A percentile compares a stretch with the other conserved stretches of the same genome.
Evolutionary conservation across 768 basidiomycete species (phyloP).

Genomic region (Termitomyces sp.): DNA sequence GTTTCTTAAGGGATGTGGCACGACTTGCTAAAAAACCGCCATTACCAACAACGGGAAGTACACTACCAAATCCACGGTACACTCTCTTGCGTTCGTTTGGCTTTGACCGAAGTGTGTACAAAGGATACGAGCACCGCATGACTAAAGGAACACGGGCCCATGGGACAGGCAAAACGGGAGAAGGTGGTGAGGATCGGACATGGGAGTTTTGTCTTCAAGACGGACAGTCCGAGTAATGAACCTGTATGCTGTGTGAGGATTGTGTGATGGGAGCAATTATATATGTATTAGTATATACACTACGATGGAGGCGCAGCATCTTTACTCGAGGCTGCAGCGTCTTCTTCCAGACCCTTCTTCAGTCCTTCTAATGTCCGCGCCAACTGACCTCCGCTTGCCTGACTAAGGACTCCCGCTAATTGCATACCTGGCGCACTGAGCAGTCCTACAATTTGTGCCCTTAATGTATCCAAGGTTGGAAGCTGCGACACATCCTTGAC

Average conservation of each 20-base stretch:
- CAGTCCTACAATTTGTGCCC: constrained; percentile 83
- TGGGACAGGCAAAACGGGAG: constrained; percentile 63
- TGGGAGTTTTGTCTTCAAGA: constrained; percentile 78
- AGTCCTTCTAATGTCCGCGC: constrained; percentile 74
- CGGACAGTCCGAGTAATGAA: background rate
- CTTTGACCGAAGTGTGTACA: constrained; percentile 69
- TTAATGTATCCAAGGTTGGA: constrained; percentile 72
- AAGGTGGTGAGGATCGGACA: constrained; percentile 76
- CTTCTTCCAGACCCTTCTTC: constrained; percentile 41
- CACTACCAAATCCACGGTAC: constrained; percentile 63
- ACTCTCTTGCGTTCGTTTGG: constrained; percentile 72
- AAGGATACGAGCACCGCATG: constrained; percentile 91
- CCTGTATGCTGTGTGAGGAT: background rate
- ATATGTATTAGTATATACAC: constrained; percentile 2
- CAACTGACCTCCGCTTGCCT: constrained; percentile 66
- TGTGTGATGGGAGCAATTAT: background rate
- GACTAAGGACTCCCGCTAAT: constrained; percentile 65
- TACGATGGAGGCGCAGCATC: constrained; percentile 13
- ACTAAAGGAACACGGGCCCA: constrained; percentile 81
- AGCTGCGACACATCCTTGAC: constrained; percentile 66
- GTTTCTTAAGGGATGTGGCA: constrained; percentile 62
- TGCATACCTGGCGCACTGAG: constrained; percentile 72
- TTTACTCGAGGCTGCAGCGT: constrained; percentile 10
- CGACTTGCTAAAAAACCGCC: constrained; percentile 75
- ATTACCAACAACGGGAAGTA: constrained; percentile 39